Conservation (phyloP, 768 basidiomycete species). For the Lactifluus pinguis region DNA sequence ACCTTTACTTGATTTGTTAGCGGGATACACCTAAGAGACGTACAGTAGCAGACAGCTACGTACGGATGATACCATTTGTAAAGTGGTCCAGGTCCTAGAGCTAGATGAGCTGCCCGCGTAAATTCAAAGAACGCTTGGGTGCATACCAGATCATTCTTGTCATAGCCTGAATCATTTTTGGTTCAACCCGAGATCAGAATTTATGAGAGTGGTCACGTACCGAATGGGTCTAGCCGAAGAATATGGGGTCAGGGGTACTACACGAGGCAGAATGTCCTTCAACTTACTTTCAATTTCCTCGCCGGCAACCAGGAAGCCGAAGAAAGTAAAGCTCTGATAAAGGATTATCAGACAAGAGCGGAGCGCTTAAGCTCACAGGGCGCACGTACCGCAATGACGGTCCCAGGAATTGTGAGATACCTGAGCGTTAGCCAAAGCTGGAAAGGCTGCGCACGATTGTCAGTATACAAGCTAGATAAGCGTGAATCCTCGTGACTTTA, state of each 20-base stretch:
- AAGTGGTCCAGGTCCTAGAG: constrained; percentile 61
- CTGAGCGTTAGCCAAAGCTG: constrained; percentile 47
- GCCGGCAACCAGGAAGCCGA: constrained; percentile 64
- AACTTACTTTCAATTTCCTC: constrained; percentile 66
- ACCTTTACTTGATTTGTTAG: constrained; percentile 26
- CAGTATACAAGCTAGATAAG: background rate
- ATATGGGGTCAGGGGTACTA: constrained; percentile 4
- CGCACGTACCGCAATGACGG: constrained; percentile 38
- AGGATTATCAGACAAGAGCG: background rate
- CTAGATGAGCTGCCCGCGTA: background rate
- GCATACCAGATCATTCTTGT: constrained; percentile 62
- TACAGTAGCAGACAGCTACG: constrained; percentile 19
- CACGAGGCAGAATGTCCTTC: background rate
- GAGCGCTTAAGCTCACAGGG: background rate
- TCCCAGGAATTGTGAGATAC: constrained; percentile 61
- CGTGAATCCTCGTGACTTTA: constrained; percentile 24
- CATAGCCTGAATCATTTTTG: constrained; percentile 36
- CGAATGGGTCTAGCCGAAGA: constrained; percentile 37
- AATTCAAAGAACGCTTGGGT: background rate
- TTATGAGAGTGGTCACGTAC: constrained; percentile 20
- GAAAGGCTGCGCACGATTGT: constrained; percentile 40
- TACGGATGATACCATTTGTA: constrained; percentile 59
- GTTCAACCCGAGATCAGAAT: constrained; percentile 4
- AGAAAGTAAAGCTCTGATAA: constrained; percentile 54
- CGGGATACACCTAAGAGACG: background rate